These are phyloP conservation scores for Fusarium foetens DNA, from an alignment of 2,329 filamentous ascomycete genomes.

Conservation along the genomic window DNA sequence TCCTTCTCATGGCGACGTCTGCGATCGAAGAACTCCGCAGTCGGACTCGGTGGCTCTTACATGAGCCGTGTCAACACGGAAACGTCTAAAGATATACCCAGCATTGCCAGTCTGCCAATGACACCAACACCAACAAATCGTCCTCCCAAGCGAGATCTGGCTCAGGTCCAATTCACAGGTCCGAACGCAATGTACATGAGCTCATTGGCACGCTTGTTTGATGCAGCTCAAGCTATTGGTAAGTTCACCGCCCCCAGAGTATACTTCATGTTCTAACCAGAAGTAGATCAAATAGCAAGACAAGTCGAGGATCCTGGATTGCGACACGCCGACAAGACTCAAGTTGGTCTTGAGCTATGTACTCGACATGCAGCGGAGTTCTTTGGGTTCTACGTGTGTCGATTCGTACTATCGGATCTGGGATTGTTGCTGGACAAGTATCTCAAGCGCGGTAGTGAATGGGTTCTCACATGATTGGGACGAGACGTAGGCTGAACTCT, in stretches of 20 bases:
- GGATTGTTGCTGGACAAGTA: conserved; percentile 92
- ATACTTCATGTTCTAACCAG: conserved; percentile 38
- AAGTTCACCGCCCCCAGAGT: conserved; percentile 50
- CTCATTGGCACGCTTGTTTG: conserved; percentile 88
- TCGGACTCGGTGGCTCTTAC: conserved; percentile 65
- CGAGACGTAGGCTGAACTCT: conserved; percentile 4
- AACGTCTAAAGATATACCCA: conserved; percentile 55
- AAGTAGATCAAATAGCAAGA: conserved; percentile 88
- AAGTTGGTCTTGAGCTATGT: conserved; percentile 93
- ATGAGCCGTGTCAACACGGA: conserved; percentile 44
- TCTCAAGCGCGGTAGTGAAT: conserved; percentile 95
- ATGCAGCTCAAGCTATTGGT: conserved; percentile 94
- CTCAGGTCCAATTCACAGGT: conserved; percentile 77
- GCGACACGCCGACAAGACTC: conserved; percentile 89
- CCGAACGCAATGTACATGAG: conserved; percentile 93
- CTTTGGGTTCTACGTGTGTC: conserved; percentile 95
- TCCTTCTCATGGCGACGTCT: conserved; percentile 91
- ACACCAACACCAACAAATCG: conserved; percentile 71
- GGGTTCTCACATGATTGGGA: conserved; percentile 68
- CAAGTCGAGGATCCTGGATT: conserved; percentile 96
- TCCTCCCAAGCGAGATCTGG: conserved; percentile 77
- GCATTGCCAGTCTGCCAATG: conserved; percentile 81
- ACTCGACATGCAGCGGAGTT: conserved; percentile 96
- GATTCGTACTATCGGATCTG: conserved; percentile 91
- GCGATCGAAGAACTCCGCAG: conserved; percentile 85